These are phyloP conservation scores for Edaphochlamys debaryana DNA, from an alignment of 139 green algal species.

Conservation along the genomic window DNA sequence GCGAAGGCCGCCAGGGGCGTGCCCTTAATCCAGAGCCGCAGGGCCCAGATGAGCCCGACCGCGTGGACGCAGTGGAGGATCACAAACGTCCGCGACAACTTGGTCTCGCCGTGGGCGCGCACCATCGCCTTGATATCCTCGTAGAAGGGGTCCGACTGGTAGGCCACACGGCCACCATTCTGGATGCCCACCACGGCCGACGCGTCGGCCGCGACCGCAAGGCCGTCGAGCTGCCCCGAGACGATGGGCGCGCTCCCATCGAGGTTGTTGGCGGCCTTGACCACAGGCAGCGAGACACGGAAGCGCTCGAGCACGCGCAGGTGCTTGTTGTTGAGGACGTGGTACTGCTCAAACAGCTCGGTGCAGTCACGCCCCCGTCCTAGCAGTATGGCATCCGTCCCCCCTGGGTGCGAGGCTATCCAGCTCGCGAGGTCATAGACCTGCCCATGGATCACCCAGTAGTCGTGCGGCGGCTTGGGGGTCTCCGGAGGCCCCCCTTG, in stretches of 20 bases:
- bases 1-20: constrained; percentile 1
- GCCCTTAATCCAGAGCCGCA: constrained; percentile 13
- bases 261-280: neutral
- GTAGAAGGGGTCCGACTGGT: constrained; percentile 28
- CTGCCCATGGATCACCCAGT: constrained; percentile 26
- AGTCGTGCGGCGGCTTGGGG: neutral
- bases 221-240: neutral
- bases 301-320: constrained; percentile 17
- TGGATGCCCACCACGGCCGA: constrained; percentile 10
- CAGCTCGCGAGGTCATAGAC: constrained; percentile 10
- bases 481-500: neutral
- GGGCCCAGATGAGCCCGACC: constrained; percentile 7
- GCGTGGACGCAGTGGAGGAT: constrained; percentile 23
- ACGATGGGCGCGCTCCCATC: neutral
- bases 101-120: constrained; percentile 14
- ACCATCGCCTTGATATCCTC: constrained; percentile 38
- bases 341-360: constrained; percentile 40
- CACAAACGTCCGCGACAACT: constrained; percentile 25
- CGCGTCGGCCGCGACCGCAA: neutral
- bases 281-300: neutral
- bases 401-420: constrained; percentile 2
- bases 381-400: constrained; percentile 1
- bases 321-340: constrained; percentile 36
- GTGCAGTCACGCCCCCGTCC: constrained; percentile 29
- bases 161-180: neutral